Conservation (phyloP, 2,329 filamentous ascomycete species). For the Cryoendolithus antarcticus region DNA sequence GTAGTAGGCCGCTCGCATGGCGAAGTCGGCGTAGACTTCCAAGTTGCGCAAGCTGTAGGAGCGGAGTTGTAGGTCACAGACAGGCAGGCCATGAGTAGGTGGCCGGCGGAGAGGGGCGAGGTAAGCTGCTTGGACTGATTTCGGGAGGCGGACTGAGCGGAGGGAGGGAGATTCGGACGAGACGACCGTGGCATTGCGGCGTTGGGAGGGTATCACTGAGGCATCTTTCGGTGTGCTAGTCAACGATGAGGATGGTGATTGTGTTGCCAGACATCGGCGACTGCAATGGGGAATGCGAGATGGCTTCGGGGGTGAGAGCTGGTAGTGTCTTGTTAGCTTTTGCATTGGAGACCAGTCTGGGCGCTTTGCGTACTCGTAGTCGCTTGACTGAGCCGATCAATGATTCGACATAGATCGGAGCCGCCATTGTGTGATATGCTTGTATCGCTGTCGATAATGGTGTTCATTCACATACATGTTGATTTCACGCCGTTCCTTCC, state of each 20-base stretch:
- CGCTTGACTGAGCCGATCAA: slow-evolving; percentile 32
- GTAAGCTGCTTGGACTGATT: slow-evolving; percentile 74
- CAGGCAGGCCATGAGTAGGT: slow-evolving; percentile 63
- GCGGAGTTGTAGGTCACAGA: slow-evolving; percentile 83
- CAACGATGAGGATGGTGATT: too few relatives aligned
- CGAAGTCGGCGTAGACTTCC: slow-evolving; percentile 91
- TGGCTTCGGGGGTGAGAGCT: slow-evolving; percentile 14
- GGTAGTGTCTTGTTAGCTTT: slow-evolving; percentile 5
- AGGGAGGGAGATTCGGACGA: too few relatives aligned
- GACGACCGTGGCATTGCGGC: too few relatives aligned
- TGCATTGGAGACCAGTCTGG: neutral
- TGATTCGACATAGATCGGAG: slow-evolving; percentile 31
- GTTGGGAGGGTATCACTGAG: too few relatives aligned
- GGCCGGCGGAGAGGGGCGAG: slow-evolving; percentile 69
- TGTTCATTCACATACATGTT: too few relatives aligned
- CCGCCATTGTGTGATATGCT: slow-evolving; percentile 26
- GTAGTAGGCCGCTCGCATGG: slow-evolving; percentile 87
- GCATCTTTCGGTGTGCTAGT: too few relatives aligned
- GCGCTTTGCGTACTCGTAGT: slow-evolving; percentile 23
- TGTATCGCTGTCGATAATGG: too few relatives aligned
- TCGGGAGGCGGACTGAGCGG: slow-evolving; percentile 48
- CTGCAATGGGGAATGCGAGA: neutral
- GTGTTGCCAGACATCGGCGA: too few relatives aligned
- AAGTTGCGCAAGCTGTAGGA: slow-evolving; percentile 84
- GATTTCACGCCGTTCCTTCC: too few relatives aligned